phyloP scores from a whole-genome alignment of 441 rosid species.

The Omphalea diandra region DNA sequence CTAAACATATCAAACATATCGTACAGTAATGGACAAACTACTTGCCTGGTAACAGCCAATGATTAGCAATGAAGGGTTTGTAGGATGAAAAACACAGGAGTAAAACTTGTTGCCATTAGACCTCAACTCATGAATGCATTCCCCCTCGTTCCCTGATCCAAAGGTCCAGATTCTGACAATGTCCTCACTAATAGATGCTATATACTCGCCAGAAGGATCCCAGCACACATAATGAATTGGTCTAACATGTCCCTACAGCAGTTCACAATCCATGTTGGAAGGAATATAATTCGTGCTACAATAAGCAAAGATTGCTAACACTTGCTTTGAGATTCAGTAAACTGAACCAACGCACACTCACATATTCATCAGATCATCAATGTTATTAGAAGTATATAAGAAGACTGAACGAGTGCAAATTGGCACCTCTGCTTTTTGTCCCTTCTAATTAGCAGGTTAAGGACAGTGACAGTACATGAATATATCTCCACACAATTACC shows the following conservation, averaged over 20 bases:
- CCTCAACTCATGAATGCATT: conserved; percentile 72
- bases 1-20: neutral
- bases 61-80: conserved; percentile 66
- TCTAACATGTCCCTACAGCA: conserved; percentile 73
- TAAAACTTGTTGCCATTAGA: conserved; percentile 76
- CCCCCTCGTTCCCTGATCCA: conserved; percentile 68
- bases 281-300: neutral
- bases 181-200: conserved; percentile 90
- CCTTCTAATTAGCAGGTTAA: neutral
- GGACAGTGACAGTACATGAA: neutral
- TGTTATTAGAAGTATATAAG: no score
- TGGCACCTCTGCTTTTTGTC: neutral
- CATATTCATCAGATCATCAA: no score
- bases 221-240: conserved; percentile 75
- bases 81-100: conserved; percentile 83
- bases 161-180: conserved; percentile 81
- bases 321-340: neutral
- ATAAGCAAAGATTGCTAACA: neutral
- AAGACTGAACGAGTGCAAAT: neutral
- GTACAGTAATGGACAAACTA: neutral
- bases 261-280: neutral
- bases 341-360: neutral
- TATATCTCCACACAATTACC: neutral
- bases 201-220: conserved; percentile 79
- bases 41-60: conserved; percentile 90